Base-by-base conservation (phyloP, 495 filamentous ascomycete species). In the Achaetomiella virescens region DNA sequence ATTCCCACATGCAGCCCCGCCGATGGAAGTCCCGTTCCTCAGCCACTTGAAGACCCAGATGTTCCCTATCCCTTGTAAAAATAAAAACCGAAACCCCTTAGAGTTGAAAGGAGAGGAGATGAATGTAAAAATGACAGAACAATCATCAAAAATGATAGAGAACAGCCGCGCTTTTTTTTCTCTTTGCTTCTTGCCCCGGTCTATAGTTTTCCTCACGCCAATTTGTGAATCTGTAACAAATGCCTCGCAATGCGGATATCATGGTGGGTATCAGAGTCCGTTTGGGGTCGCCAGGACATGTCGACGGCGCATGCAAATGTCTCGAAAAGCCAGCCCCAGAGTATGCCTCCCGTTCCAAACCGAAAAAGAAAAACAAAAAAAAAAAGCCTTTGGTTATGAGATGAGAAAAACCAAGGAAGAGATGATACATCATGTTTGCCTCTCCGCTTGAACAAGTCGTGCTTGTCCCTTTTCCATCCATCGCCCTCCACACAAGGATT, bases 221-320 rank as follows among this genome's bases (percentile, higher is more conserved):
- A 40, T 42, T 57, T 46, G 14, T 56, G 5, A 35, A 22, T 36
- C 17, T 11, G 14, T 24, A 40, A 58, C 18, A 52, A 51, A 29
- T 29, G 31, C 54, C 44, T 60, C 58, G 45, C 50, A 60, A 60
- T 60, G 57, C 61, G 41, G 53, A 50, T 63, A 51, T 63, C 57
- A 45, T 62, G 17, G 21, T 15, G 41, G 50, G 52, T 54, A 54
- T 54, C 52, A 47, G 40, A 48, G 52, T 31, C 52, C 52, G 43
- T 54, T 15, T 36, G 36, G 29, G 41, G 48, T 46, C 47, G 40
- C 55, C 47, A 50, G 48, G 55, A 50, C 47, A 20, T 46, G 55
- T 57, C 47, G 47, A 52, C 52, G 44, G 55, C 27, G 40, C 46
- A 57, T 57, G 55, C 40, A 52, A 40, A 41, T 25, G 14, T 29